Base-by-base conservation (phyloP, 2,329 filamentous ascomycete species). In the Ilyonectria robusta region DNA sequence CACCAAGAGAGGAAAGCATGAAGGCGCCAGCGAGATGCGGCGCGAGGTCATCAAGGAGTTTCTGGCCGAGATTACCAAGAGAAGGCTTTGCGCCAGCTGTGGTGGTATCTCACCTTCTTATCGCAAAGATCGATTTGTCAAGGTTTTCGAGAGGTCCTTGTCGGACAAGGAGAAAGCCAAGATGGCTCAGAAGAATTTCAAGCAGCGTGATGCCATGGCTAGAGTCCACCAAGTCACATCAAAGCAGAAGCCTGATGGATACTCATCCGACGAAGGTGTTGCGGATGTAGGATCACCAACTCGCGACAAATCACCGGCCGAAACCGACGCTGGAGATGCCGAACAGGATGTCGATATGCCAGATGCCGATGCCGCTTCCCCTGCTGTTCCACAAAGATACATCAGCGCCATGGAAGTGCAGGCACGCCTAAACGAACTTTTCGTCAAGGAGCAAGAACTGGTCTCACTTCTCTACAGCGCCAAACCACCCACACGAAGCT, bases 121-220 rank as follows among this genome's bases (percentile, higher is more conserved):
- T 81, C 91, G 95, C 74, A 98, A 97, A 79, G 95, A 99, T 76
- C 88, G 92, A 48, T 96, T 91, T 75, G 92, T 95, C 77, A 99
- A 98, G 81, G 94, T 99, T 60, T 99, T 98, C 80, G 92, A 95
- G 78, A 96, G 93, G 77, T 85, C 92, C 2, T 83, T 98, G 63
- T 88, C 87, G 53, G 81, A 87, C 53, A 97, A 97, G 79, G 91
- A 96, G 40, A 90, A 91, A 78, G 87, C 90, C 47, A 90, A 92
- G 68, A 97, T 97, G 92, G 87, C 90, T 3, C 89, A 93, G 67
- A 84, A 84, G 53, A 86, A 84, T 57, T 88, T 94, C 77, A 91
- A 90, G 73, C 85, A 89, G 40, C 86, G 87, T 58, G 93, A 96
- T 77, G 91, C 93, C 4, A 85, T 97, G 74, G 81, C 93, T 13